Evolutionary conservation across 2,329 filamentous ascomycete genomes (phyloP).

Genomic region (Madurella mycetomatis): DNA sequence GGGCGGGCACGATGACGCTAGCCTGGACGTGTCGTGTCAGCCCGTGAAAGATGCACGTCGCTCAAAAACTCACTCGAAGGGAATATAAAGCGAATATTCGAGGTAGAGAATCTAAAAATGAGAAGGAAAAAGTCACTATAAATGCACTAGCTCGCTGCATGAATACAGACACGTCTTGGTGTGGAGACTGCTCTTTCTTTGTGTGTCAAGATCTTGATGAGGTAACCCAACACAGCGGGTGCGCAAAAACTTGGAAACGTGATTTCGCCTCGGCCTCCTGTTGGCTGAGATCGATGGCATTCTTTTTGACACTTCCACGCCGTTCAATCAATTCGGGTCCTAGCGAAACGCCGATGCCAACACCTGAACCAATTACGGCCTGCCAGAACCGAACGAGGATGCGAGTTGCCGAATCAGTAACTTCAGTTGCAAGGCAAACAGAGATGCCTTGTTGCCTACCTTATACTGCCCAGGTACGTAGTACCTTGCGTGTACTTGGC

Average conservation of each 20-base stretch:
- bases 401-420: too few relatives aligned
- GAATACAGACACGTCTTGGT: not conserved
- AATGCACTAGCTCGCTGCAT: not conserved
- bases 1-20: conserved; percentile 9
- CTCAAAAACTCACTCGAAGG: not conserved
- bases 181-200: too few relatives aligned
- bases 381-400: not conserved
- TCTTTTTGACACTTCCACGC: too few relatives aligned
- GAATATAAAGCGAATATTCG: not conserved
- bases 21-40: not conserved
- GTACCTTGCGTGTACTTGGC: too few relatives aligned
- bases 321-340: not conserved
- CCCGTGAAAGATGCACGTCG: not conserved
- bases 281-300: not conserved
- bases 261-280: conserved; percentile 1
- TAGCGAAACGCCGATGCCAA: not conserved
- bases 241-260: conserved; percentile 4
- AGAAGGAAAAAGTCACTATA: too few relatives aligned
- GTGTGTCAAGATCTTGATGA: too few relatives aligned
- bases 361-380: not conserved
- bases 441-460: too few relatives aligned
- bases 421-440: too few relatives aligned
- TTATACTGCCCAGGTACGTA: too few relatives aligned
- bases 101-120: too few relatives aligned
- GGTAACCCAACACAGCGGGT: too few relatives aligned